Conservation (phyloP, 2,329 filamentous ascomycete species). For the Xylaria hypoxylon region DNA sequence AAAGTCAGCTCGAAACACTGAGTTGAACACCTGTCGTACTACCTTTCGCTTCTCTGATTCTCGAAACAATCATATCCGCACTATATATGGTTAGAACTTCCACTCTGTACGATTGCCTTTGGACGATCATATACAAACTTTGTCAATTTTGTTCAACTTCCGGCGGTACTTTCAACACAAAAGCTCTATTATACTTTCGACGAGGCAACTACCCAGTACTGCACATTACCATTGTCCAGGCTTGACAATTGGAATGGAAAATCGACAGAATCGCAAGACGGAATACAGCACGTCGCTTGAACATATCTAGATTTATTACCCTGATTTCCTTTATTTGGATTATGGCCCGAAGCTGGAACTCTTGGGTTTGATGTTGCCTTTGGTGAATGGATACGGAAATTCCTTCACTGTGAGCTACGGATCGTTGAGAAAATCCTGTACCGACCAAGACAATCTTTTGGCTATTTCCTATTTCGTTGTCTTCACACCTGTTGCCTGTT, state of each 20-base stretch:
- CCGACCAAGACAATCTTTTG: not conserved
- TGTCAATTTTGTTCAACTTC: not conserved
- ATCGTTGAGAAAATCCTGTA: not conserved
- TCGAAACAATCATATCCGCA: not conserved
- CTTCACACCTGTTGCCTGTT: not conserved
- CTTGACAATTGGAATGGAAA: not conserved
- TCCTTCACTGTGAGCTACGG: not conserved
- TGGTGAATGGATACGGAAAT: not conserved
- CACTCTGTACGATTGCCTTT: not conserved
- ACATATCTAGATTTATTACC: not conserved
- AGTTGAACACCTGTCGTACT: not conserved
- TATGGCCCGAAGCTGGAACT: not conserved
- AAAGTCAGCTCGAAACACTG: not conserved
- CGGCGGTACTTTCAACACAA: not conserved
- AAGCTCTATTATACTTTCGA: not conserved
- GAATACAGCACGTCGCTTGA: slow-evolving; percentile 20
- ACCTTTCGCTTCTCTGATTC: not conserved
- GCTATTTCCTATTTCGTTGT: not conserved
- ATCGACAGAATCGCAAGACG: slow-evolving; percentile 29
- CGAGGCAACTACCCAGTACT: not conserved
- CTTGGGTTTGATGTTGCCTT: not conserved
- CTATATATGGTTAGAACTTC: not conserved
- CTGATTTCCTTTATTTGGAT: not conserved
- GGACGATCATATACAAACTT: not conserved
- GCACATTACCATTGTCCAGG: no score